These are phyloP conservation scores for Boletus bicolor DNA, from an alignment of 768 basidiomycete species.

Conservation along the genomic window DNA sequence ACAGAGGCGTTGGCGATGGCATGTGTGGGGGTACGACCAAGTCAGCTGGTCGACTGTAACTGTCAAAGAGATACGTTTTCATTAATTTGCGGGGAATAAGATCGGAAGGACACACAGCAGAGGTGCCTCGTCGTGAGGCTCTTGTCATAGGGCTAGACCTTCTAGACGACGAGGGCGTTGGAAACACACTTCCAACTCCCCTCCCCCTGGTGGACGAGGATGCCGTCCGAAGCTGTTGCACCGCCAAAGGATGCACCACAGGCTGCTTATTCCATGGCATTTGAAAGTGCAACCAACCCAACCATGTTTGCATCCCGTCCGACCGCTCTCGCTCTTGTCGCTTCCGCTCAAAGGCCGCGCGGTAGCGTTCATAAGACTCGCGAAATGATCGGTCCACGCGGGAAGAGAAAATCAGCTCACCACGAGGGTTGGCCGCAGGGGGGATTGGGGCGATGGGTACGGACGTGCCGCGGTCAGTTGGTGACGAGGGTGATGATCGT, in stretches of 20 bases:
- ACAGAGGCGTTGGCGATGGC: background rate
- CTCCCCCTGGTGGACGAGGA: conserved; percentile 27
- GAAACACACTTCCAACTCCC: conserved; percentile 21
- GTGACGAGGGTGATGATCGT: conserved; percentile 31
- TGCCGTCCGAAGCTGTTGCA: conserved; percentile 21
- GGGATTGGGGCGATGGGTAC: conserved; percentile 68
- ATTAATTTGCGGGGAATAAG: conserved; percentile 28
- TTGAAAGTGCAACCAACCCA: conserved; percentile 29
- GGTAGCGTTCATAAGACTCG: conserved; percentile 91
- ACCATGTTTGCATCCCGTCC: conserved; percentile 31
- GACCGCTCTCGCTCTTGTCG: conserved; percentile 60
- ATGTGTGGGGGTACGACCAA: background rate
- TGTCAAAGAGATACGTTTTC: conserved; percentile 11
- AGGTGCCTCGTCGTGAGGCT: conserved; percentile 25
- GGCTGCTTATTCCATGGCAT: conserved; percentile 28
- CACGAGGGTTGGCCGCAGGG: conserved; percentile 84
- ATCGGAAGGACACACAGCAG: conserved; percentile 22
- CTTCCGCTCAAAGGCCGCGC: conserved; percentile 78
- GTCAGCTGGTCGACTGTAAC: conserved; percentile 20
- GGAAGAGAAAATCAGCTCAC: conserved; percentile 94
- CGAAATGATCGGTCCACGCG: conserved; percentile 79
- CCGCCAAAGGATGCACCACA: conserved; percentile 5
- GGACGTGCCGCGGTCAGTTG: conserved; percentile 43
- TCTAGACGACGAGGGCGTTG: conserved; percentile 32
- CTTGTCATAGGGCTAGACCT: conserved; percentile 34